phyloP scores from a whole-genome alignment of 2,329 filamentous ascomycete species.

The Arthrobotrys entomopaga region DNA sequence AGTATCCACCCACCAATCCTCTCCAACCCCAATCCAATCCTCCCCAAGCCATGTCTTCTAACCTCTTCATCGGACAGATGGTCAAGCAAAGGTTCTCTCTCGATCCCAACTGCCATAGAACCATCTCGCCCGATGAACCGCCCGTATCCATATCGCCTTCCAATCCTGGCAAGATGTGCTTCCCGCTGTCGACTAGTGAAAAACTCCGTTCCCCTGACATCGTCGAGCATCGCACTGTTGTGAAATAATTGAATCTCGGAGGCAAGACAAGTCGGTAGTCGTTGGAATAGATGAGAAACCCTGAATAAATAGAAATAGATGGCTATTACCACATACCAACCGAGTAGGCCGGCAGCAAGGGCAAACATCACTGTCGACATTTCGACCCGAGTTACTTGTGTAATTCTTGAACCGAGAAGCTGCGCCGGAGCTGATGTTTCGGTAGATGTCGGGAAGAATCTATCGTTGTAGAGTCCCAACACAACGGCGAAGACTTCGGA shows the following conservation, averaged over 20 bases:
- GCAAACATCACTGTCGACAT: constrained; percentile 55
- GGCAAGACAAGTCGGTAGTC: constrained; percentile 54
- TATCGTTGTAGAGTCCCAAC: constrained; percentile 63
- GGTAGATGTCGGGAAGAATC: constrained; percentile 24
- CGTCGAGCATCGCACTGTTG: constrained; percentile 49
- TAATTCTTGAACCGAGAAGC: constrained; percentile 14
- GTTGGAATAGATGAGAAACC: constrained; percentile 49
- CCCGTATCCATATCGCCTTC: constrained; percentile 55
- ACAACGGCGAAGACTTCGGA: constrained; percentile 63
- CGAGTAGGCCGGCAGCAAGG: constrained; percentile 29
- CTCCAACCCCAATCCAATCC: constrained; percentile 19
- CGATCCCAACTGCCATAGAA: constrained; percentile 34
- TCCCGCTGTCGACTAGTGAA: constrained; percentile 51
- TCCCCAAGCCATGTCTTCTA: constrained; percentile 41
- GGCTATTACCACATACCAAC: constrained; percentile 50
- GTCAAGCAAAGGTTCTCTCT: constrained; percentile 38
- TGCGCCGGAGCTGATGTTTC: background rate
- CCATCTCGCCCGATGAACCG: constrained; percentile 38
- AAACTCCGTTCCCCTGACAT: constrained; percentile 52
- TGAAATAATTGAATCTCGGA: constrained; percentile 57
- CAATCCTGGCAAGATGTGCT: constrained; percentile 38
- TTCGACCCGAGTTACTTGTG: constrained; percentile 28
- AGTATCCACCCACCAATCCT: too few relatives aligned
- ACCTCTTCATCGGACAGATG: constrained; percentile 41
- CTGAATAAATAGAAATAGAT: constrained; percentile 50